Percentiles rank a stretch among this genome's conserved stretches.
These are phyloP conservation scores for Dittrichia graveolens DNA, from an alignment of 129 eudicot genomes.

Conservation along the genomic window DNA sequence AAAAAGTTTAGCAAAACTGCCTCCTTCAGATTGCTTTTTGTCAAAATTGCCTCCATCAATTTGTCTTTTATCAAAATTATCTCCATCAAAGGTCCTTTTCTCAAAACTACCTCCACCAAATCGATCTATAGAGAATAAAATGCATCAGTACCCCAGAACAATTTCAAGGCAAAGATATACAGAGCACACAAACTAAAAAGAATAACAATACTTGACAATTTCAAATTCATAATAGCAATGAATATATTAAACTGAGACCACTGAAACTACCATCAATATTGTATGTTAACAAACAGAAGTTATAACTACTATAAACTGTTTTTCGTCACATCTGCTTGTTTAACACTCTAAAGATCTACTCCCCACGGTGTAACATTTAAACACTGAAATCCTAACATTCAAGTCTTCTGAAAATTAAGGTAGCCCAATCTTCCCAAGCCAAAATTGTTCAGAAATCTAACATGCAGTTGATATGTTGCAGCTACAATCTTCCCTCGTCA, in stretches of 20 bases:
- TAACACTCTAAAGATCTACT: too few relatives aligned
- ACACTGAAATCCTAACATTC: too few relatives aligned
- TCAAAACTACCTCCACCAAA: slow-evolving; percentile 38
- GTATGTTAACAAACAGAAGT: not conserved
- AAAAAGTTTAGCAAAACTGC: slow-evolving; percentile 44
- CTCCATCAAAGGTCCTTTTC: slow-evolving; percentile 41
- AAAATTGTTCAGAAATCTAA: too few relatives aligned
- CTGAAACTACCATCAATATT: not conserved
- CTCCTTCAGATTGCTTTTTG: slow-evolving; percentile 37
- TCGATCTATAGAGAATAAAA: slow-evolving; percentile 11
- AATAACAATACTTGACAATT: not conserved
- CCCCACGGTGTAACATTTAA: too few relatives aligned
- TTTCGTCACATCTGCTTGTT: not conserved
- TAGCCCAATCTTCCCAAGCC: too few relatives aligned
- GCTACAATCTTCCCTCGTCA: too few relatives aligned
- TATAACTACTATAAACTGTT: not conserved
- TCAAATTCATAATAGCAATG: not conserved
- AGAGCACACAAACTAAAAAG: not conserved
- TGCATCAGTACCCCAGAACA: not conserved
- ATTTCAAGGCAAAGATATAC: not conserved
- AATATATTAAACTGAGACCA: not conserved
- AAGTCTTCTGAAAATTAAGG: too few relatives aligned
- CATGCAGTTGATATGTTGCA: too few relatives aligned
- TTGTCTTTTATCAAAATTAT: slow-evolving; percentile 28
- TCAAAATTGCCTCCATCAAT: slow-evolving; percentile 35